Conservation (phyloP, 805 yeast species). For the Jamesozyma rosinii region DNA sequence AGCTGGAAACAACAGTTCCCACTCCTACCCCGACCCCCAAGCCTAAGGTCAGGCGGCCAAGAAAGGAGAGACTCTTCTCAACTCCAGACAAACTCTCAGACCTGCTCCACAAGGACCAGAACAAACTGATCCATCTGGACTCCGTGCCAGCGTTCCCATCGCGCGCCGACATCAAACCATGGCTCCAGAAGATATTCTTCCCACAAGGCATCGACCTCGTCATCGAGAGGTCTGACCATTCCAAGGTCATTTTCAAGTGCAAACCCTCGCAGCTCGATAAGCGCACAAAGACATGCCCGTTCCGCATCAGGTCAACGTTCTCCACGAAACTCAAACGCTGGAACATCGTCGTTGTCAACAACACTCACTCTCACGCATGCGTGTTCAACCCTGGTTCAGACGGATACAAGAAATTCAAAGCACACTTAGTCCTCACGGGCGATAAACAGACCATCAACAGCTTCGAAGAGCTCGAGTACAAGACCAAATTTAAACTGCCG, state of each 20-base stretch:
- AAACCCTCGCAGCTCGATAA: constrained; percentile 25
- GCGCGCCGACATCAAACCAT: constrained; percentile 48
- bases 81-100: constrained; percentile 8
- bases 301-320: constrained; percentile 53
- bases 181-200: constrained; percentile 42
- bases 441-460: constrained; percentile 26
- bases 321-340: constrained; percentile 43
- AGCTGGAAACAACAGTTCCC: background rate
- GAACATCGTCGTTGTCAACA: constrained; percentile 53
- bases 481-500: constrained; percentile 25
- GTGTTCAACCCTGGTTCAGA: constrained; percentile 27
- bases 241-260: constrained; percentile 53
- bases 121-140: constrained; percentile 30
- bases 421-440: constrained; percentile 14
- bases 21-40: too few species aligned
- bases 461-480: constrained; percentile 29
- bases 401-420: constrained; percentile 28
- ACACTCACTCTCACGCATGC: constrained; percentile 46
- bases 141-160: constrained; percentile 32
- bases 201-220: constrained; percentile 45
- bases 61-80: constrained; percentile 6
- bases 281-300: constrained; percentile 42
- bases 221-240: constrained; percentile 50
- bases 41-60: background rate
- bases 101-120: constrained; percentile 20